Evolutionary conservation across 2,329 filamentous ascomycete species (phyloP).

Genomic region (Colletotrichum theobromicola): DNA sequence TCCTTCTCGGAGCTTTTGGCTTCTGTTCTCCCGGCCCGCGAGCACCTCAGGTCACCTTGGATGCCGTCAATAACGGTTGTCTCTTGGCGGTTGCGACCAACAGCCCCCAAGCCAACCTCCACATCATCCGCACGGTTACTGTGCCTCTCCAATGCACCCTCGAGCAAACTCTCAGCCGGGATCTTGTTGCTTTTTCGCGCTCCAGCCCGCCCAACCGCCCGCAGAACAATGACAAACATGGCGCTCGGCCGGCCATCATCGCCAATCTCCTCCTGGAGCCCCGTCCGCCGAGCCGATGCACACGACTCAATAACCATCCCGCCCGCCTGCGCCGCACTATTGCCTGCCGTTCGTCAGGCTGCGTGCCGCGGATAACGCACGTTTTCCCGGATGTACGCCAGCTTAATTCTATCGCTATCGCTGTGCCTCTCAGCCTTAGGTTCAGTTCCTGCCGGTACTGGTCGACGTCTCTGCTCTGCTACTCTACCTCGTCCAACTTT

Average conservation of each 20-base stretch:
- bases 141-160: not conserved
- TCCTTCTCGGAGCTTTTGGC: not conserved
- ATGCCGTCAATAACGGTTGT: constrained; percentile 7
- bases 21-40: not conserved
- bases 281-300: constrained; percentile 1
- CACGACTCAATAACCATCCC: constrained; percentile 15
- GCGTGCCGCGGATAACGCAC: not conserved
- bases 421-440: not conserved
- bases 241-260: not conserved
- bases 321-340: constrained; percentile 14
- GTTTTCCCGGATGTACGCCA: not conserved
- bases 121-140: not conserved
- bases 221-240: not conserved
- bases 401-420: not conserved
- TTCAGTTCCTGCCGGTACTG: not conserved
- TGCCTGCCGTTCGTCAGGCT: constrained; percentile 2
- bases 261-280: not conserved
- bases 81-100: not conserved
- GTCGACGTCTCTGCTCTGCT: not conserved
- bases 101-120: not conserved
- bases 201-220: not conserved
- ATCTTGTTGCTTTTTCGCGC: constrained; percentile 1
- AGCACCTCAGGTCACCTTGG: constrained; percentile 23
- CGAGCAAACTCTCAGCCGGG: not conserved
- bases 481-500: not conserved